Evolutionary conservation across 257 asterid species (phyloP).

Genomic region (Petrea volubilis): DNA sequence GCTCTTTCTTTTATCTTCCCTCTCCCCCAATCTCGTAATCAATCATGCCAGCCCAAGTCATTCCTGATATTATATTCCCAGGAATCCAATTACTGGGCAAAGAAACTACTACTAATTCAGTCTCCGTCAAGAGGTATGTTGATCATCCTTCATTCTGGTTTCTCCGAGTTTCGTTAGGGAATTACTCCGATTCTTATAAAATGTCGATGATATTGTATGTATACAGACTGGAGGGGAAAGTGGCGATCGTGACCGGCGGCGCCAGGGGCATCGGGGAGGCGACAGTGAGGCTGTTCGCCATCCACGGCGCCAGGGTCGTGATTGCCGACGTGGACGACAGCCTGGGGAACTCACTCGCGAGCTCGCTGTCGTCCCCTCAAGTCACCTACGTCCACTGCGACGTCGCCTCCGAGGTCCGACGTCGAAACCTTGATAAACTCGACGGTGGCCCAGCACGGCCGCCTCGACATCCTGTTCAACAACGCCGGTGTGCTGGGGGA

Average conservation of each 20-base stretch:
- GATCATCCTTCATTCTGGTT: background rate
- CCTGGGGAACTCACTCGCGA: conserved; percentile 48
- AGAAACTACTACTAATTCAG: conserved; percentile 25
- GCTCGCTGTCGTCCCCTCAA: conserved; percentile 33
- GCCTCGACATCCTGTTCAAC: conserved; percentile 66
- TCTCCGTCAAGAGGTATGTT: conserved; percentile 44
- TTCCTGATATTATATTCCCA: conserved; percentile 37
- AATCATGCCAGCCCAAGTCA: conserved; percentile 49
- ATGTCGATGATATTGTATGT: background rate
- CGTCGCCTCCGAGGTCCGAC: conserved; percentile 61
- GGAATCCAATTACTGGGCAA: conserved; percentile 34
- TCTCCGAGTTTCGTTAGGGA: too few species aligned
- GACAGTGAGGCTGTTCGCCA: conserved; percentile 59
- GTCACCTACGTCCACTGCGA: conserved; percentile 61
- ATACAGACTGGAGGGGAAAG: conserved; percentile 70
- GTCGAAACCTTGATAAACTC: conserved; percentile 42
- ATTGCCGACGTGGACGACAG: conserved; percentile 68
- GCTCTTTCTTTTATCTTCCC: background rate
- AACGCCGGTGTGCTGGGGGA: conserved; percentile 80
- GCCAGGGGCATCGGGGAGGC: conserved; percentile 90
- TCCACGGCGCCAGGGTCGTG: conserved; percentile 69
- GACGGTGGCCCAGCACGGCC: conserved; percentile 49
- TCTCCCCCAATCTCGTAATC: background rate
- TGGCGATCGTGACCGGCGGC: conserved; percentile 80
- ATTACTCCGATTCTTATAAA: background rate